A percentile compares a stretch with the other conserved stretches of the same genome.
Conservation (phyloP, 192 early-diverging fungal species). For the Podochytrium sp. region DNA sequence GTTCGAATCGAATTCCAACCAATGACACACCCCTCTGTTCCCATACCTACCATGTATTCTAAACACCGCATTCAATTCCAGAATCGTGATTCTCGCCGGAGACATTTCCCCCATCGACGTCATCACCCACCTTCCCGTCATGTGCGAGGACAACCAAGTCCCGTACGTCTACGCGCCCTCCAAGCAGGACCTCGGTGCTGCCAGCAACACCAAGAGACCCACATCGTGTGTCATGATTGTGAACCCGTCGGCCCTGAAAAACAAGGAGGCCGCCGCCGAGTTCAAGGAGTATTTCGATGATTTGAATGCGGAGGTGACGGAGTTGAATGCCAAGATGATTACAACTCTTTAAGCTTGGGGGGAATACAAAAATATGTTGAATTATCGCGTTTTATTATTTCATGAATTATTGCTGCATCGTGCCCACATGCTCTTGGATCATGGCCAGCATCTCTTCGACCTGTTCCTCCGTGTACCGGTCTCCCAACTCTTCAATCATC, state of each 20-base stretch:
- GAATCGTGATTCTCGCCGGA: conserved; percentile 91
- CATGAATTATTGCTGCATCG: background rate
- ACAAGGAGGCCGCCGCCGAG: conserved; percentile 74
- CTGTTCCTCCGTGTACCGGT: conserved; percentile 17
- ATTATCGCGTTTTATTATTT: background rate
- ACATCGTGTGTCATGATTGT: conserved; percentile 92
- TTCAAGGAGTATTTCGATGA: conserved; percentile 90
- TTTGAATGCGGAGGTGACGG: conserved; percentile 75
- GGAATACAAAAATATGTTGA: background rate
- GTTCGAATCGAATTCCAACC: too few relatives aligned
- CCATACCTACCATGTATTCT: too few relatives aligned
- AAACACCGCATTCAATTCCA: conserved; percentile 28
- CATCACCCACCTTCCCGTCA: conserved; percentile 94
- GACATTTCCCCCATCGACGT: conserved; percentile 98
- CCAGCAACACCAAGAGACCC: conserved; percentile 93
- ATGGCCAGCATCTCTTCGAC: conserved; percentile 18
- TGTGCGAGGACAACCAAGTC: conserved; percentile 95
- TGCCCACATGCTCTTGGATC: conserved; percentile 3
- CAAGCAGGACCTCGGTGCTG: conserved; percentile 92
- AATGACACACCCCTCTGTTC: too few relatives aligned
- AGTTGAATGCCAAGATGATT: conserved; percentile 70
- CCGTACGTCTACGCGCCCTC: conserved; percentile 96
- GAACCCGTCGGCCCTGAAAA: conserved; percentile 38
- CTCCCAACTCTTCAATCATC: conserved; percentile 25
- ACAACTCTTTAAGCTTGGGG: conserved; percentile 44